Evolutionary conservation across 2,329 filamentous ascomycete genomes (phyloP).

Genomic region (Exserohilum rostratum): DNA sequence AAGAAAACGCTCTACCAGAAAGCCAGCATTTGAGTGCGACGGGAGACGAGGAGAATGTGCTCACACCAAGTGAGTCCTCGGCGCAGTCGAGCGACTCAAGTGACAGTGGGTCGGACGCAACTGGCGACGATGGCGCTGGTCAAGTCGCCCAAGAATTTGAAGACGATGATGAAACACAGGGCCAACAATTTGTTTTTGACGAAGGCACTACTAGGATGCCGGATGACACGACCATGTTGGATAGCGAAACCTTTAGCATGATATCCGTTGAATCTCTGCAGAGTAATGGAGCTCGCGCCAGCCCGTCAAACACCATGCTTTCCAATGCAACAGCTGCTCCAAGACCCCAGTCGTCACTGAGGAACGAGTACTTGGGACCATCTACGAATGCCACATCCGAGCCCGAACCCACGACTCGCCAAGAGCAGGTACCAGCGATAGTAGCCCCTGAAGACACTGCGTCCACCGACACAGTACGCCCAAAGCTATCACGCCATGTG

Average conservation of each 20-base stretch:
- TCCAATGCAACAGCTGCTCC: constrained; percentile 6
- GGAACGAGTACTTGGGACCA: constrained; percentile 21
- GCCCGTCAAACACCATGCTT: constrained; percentile 27
- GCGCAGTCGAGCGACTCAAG: constrained; percentile 4
- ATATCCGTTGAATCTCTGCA: constrained; percentile 56
- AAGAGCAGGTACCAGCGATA: constrained; percentile 16
- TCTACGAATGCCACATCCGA: background rate
- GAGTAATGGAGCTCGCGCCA: constrained; percentile 37
- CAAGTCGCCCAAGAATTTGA: constrained; percentile 20
- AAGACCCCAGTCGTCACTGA: constrained; percentile 16
- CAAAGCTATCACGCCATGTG: constrained; percentile 24
- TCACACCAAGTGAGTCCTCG: constrained; percentile 11
- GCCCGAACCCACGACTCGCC: background rate
- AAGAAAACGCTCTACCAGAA: constrained; percentile 5
- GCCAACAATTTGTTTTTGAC: constrained; percentile 34
- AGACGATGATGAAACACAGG: constrained; percentile 24
- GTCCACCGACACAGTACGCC: constrained; percentile 19
- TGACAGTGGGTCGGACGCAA: background rate
- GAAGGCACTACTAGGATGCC: constrained; percentile 42
- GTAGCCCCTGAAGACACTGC: constrained; percentile 7
- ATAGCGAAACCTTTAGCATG: constrained; percentile 60
- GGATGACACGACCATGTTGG: constrained; percentile 55
- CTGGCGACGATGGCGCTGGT: background rate
- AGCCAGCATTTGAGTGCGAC: background rate
- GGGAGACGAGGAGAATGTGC: background rate